Base-by-base conservation (phyloP, 352 stramenopile genomes). In the Pythium brassicae region DNA sequence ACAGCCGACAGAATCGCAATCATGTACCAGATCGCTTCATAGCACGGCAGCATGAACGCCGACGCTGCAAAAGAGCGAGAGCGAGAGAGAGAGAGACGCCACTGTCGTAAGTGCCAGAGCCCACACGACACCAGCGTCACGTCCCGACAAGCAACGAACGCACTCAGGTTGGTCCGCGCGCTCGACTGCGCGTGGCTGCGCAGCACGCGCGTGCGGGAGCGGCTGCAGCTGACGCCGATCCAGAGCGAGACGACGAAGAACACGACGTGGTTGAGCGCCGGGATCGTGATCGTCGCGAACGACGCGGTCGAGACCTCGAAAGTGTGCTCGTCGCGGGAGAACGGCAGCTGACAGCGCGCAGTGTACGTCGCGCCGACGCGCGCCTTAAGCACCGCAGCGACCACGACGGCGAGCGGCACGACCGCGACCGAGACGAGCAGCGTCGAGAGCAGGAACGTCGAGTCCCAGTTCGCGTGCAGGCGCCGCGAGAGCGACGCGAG, bases 41-140 rank as follows among this genome's bases (percentile, higher is more conserved):
- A 95, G 55, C 85, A 93, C 8, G 85, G 85, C n/a, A 95, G 64
- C 78, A 95, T 92, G 55, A 95, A 95, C 2, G 77, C 80, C 52
- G 82, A 87, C 17, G 82, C 80, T 90, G 52, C 12, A 32, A 71
- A 20, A 43, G 2, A 59, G 11, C n/a, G n/a, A n/a, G n/a, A 52
- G 32, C 22, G 34, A 42, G 2, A 27, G 12, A 26, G 11, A 19
- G 37, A 55, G 55, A 50, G 15, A 44, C 0, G 14, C 29, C n/a
- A n/a, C 9, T 37, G 32, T 37, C 32, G n/a, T n/a, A 37, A 11
- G 32, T 11, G 32, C 32, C 8, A 54, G 15, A n/a, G 39, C 51
- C n/a, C n/a, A 5, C 19, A 45, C 19, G 37, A 22, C 14, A 19
- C 12, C 37, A 9, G 14, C 19, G 37, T n/a, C 17, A 6, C 15